These are phyloP conservation scores for Terfezia claveryi DNA, from an alignment of 495 filamentous ascomycete genomes.

Conservation along the genomic window DNA sequence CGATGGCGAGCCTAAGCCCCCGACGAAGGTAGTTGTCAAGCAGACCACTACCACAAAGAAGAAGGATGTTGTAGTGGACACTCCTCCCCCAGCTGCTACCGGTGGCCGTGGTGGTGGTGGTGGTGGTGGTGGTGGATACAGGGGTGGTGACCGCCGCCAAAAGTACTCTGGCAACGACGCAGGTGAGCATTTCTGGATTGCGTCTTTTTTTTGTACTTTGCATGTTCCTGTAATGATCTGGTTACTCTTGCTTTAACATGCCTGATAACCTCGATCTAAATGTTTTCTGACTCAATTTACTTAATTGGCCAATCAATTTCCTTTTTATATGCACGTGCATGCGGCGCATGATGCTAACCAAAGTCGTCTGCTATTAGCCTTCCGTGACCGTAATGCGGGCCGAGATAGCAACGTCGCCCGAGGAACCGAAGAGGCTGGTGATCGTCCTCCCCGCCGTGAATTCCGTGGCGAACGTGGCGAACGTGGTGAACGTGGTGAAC, in stretches of 20 bases:
- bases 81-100: constrained; percentile 22
- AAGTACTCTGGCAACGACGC: constrained; percentile 51
- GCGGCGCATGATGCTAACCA: not conserved
- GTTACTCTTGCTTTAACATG: not conserved
- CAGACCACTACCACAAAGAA: constrained; percentile 60
- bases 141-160: constrained; percentile 30
- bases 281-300: too few species aligned
- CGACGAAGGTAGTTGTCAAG: constrained; percentile 67
- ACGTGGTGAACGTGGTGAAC: constrained; percentile 15
- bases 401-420: constrained; percentile 61
- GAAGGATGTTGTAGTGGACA: constrained; percentile 67
- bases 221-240: constrained; percentile 8
- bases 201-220: not conserved
- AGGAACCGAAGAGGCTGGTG: constrained; percentile 45
- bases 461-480: constrained; percentile 10
- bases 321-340: constrained; percentile 2
- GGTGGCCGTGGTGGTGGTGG: constrained; percentile 19
- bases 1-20: constrained; percentile 53
- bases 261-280: not conserved
- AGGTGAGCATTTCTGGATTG: constrained; percentile 33
- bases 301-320: not conserved
- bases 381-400: constrained; percentile 76
- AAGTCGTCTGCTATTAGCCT: constrained; percentile 32
- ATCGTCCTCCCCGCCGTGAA: constrained; percentile 30
- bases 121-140: constrained; percentile 21